Evolutionary conservation across 305 asterid genomes (phyloP).

Genomic region (Fraxinus dipetala): DNA sequence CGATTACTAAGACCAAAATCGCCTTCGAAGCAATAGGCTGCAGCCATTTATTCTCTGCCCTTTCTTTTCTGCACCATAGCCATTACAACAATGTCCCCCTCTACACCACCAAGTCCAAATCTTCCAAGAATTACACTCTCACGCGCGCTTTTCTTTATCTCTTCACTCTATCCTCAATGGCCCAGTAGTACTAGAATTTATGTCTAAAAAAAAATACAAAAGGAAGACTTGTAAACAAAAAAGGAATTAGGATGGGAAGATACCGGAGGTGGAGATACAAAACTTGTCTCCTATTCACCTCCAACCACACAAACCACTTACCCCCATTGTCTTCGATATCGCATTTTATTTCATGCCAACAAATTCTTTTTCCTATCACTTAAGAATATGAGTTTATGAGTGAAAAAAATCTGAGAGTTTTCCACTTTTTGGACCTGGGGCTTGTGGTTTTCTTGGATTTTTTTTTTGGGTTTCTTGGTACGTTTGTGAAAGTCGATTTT

Average conservation of each 20-base stretch:
- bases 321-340: conserved; percentile 23
- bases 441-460: conserved; percentile 4
- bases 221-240: conserved; percentile 27
- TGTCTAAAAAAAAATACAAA: conserved; percentile 18
- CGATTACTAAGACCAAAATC: no score
- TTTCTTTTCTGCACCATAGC: conserved; percentile 24
- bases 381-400: not conserved
- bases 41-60: conserved; percentile 13
- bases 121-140: conserved; percentile 15
- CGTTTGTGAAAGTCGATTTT: not conserved
- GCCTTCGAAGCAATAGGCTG: no score
- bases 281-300: conserved; percentile 40
- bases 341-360: conserved; percentile 16
- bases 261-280: conserved; percentile 27
- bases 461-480: not conserved
- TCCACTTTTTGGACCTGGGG: not conserved
- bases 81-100: conserved; percentile 21
- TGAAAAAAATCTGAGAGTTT: conserved; percentile 7
- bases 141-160: conserved; percentile 14
- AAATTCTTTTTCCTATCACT: not conserved
- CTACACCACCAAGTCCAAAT: not conserved
- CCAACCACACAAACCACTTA: conserved; percentile 35
- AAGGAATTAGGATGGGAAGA: conserved; percentile 22
- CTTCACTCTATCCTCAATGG: conserved; percentile 29
- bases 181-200: conserved; percentile 29